A percentile compares a stretch with the other conserved stretches of the same genome.
These are phyloP conservation scores for Wolfiporia cocos DNA, from an alignment of 1,284 basidiomycete species.

Conservation along the genomic window DNA sequence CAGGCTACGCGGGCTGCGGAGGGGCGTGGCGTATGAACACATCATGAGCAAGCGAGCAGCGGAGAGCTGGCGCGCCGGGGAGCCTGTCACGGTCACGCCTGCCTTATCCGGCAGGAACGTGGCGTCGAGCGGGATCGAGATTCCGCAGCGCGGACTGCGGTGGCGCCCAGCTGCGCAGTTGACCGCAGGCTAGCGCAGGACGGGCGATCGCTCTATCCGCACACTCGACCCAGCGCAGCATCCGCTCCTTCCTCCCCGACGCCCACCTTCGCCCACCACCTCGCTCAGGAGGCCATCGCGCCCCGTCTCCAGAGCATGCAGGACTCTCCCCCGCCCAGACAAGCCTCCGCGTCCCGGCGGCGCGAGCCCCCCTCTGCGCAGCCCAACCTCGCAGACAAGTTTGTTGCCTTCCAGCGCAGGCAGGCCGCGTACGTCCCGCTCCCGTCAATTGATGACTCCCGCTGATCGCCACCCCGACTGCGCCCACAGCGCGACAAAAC, in stretches of 20 bases:
- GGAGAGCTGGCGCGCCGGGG: neutral
- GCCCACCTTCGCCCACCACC: slow-evolving; percentile 8
- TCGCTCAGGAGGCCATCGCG: slow-evolving; percentile 8
- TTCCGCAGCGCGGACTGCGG: slow-evolving; percentile 6
- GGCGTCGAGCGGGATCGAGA: slow-evolving; percentile 6
- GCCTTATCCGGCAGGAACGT: too few relatives aligned
- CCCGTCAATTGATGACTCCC: neutral
- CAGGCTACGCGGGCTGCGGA: too few relatives aligned
- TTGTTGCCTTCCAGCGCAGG: slow-evolving; percentile 59
- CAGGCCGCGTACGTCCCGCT: slow-evolving; percentile 46
- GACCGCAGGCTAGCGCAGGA: slow-evolving; percentile 9
- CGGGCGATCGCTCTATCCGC: slow-evolving; percentile 2
- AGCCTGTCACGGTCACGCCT: neutral
- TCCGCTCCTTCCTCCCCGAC: slow-evolving; percentile 20
- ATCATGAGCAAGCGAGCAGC: neutral
- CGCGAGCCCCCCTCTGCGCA: slow-evolving; percentile 30
- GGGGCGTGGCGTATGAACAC: neutral
- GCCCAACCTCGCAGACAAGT: slow-evolving; percentile 57
- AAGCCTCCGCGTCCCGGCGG: slow-evolving; percentile 21
- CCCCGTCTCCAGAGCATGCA: slow-evolving; percentile 14
- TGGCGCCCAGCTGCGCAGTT: slow-evolving; percentile 7
- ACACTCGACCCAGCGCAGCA: slow-evolving; percentile 14
- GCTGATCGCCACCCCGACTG: slow-evolving; percentile 1
- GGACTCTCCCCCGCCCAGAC: slow-evolving; percentile 16
- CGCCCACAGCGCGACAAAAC: slow-evolving; percentile 36